Evolutionary conservation across 345 rosid genomes (phyloP).

Genomic region (Luvunga scandens): DNA sequence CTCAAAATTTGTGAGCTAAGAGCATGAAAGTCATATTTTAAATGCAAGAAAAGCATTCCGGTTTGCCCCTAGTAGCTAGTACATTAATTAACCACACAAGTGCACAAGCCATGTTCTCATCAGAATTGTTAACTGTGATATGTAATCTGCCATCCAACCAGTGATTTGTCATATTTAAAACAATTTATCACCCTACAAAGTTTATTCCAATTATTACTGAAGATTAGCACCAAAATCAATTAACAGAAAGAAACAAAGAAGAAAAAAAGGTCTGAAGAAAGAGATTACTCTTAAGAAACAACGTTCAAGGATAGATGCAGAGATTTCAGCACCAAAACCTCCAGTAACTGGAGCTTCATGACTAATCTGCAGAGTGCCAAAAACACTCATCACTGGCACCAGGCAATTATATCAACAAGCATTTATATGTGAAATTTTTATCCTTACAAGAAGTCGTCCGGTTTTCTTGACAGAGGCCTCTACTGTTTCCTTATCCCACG

Average conservation of each 20-base stretch:
- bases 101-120: no score
- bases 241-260: not conserved
- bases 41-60: no score
- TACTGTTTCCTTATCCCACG: slow-evolving; percentile 91
- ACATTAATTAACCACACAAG: no score
- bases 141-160: no score
- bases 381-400: not conserved
- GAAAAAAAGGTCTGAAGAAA: not conserved
- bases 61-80: no score
- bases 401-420: not conserved
- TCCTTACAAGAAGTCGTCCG: slow-evolving; percentile 77
- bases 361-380: slow-evolving; percentile 56
- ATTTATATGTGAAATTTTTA: not conserved
- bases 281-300: slow-evolving; percentile 69
- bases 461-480: slow-evolving; percentile 86
- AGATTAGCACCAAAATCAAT: not conserved
- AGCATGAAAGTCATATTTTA: no score
- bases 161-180: no score
- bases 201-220: not conserved
- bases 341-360: slow-evolving; percentile 94
- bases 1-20: not conserved
- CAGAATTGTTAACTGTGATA: no score
- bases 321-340: slow-evolving; percentile 91
- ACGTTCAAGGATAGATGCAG: slow-evolving; percentile 76
- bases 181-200: not conserved